Percentiles rank a stretch among this genome's conserved stretches.
These are phyloP conservation scores for Colletotrichum sp. DNA, from an alignment of 2,329 filamentous ascomycete species.

Conservation along the genomic window DNA sequence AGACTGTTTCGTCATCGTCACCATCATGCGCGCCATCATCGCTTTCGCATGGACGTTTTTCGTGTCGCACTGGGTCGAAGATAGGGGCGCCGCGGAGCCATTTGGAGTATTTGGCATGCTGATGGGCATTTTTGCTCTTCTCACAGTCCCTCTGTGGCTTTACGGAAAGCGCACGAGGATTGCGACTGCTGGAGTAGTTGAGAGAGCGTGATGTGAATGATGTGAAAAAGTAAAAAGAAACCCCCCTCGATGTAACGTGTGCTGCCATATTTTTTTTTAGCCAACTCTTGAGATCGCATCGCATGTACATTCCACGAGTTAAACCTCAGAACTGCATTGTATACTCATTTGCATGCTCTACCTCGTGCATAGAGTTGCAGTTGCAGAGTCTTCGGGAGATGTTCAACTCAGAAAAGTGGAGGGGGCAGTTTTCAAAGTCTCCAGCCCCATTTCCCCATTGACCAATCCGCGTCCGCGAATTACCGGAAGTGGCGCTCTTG, in stretches of 20 bases:
- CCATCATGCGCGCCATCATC: slow-evolving; percentile 51
- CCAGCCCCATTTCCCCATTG: background rate
- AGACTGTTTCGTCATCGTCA: slow-evolving; percentile 60
- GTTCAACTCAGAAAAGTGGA: background rate
- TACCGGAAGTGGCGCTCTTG: background rate
- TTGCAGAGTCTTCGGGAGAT: background rate
- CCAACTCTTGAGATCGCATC: background rate
- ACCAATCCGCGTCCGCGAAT: background rate
- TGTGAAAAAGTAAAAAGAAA: background rate
- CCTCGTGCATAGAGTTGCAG: background rate
- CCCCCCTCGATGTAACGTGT: background rate
- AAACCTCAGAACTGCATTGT: background rate
- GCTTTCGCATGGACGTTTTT: slow-evolving; percentile 62
- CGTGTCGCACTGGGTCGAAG: slow-evolving; percentile 49
- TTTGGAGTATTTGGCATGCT: slow-evolving; percentile 60
- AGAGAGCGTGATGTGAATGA: background rate
- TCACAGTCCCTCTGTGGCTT: slow-evolving; percentile 38
- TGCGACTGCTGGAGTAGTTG: slow-evolving; percentile 27
- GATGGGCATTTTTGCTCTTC: slow-evolving; percentile 51
- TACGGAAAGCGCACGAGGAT: slow-evolving; percentile 42
- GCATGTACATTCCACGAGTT: background rate
- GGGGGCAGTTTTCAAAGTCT: background rate
- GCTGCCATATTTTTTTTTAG: background rate
- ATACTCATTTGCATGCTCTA: background rate
- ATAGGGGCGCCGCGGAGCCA: slow-evolving; percentile 46